Conservation (phyloP, 257 asterid genomes). For the Plantago ovata region DNA sequence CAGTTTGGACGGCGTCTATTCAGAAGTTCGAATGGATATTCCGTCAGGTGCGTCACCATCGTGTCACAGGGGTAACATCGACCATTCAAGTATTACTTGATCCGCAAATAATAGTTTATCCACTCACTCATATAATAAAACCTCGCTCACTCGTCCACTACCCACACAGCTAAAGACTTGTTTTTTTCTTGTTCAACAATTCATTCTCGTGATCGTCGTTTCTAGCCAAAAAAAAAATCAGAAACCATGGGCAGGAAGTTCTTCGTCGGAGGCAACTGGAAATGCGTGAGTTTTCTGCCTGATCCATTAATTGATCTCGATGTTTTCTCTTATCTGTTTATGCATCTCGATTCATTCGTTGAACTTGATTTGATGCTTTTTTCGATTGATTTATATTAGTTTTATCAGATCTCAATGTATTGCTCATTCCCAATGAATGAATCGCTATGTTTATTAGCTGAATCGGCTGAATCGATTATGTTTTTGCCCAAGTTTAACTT, state of each 20-base stretch:
- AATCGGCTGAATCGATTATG: neutral
- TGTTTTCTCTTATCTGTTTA: neutral
- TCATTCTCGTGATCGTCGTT: constrained; percentile 40
- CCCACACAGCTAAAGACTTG: constrained; percentile 1
- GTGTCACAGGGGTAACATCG: constrained; percentile 27
- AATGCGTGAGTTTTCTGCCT: constrained; percentile 62
- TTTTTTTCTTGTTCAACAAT: constrained; percentile 27
- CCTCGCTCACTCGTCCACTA: constrained; percentile 20
- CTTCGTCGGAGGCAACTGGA: constrained; percentile 99
- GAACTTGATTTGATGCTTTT: constrained; percentile 10
- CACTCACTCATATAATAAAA: neutral
- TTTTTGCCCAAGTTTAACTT: neutral
- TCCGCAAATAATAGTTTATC: constrained; percentile 34
- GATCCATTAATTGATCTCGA: neutral
- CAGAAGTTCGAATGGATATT: neutral
- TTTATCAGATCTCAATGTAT: neutral
- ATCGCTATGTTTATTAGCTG: neutral
- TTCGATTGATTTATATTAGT: neutral
- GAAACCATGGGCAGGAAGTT: constrained; percentile 70
- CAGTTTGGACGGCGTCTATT: constrained; percentile 8
- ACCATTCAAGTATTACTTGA: constrained; percentile 23
- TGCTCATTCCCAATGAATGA: neutral
- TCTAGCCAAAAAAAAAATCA: constrained; percentile 1
- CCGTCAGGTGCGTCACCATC: constrained; percentile 16
- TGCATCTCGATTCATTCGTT: constrained; percentile 7